Base-by-base conservation (phyloP, 2,329 filamentous ascomycete species). In the Fusarium nurragi region DNA sequence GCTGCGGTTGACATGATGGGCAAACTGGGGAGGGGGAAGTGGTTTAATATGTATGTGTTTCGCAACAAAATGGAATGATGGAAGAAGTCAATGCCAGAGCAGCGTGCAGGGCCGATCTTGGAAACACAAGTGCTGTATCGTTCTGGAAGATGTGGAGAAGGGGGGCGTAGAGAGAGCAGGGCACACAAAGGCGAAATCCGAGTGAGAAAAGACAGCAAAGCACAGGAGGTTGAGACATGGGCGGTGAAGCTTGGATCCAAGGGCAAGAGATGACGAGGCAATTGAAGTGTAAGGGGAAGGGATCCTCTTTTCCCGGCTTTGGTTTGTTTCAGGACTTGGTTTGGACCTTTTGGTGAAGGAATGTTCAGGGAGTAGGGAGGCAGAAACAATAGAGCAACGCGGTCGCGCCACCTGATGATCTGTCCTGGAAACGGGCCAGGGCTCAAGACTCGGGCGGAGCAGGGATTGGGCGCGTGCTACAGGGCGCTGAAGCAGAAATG, bases 1-100 rank as follows among this genome's bases (percentile, higher is more conserved):
- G 87, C 87, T 56, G 85, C 80, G 52, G 86, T 87, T 47, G 83
- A 79, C 85, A 87, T 87, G 75, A 51, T 81, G 80, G 69, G 67
- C 62, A 60, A 60, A 21, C 19, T 43, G 39, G 64, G 60, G 28
- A 65, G 46, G 47, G 32, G 49, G 49, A 44, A 40, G 59, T 43
- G 37, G 38, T 60, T 73, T 65, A 70, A 73, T 73, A 74, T 67
- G 68, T 69, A 62, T 63, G 66, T 67, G 63, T 64, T 39, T 64
- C 45, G 55, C 46, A 53, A 50, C 47, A 61, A 60, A 51, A 54
- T 47, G 59, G 57, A 48, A 46, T 53, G 54, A 40, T 57, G 59
- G 57, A 48, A 45, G 53, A 50, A 61, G 60, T 59, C 61, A 62
- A 58, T 67, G 67, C 71, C 62, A 61, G 40, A 64, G 32, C 57